phyloP scores from a whole-genome alignment of 495 filamentous ascomycete species.

The Hypoxylon fragiforme region DNA sequence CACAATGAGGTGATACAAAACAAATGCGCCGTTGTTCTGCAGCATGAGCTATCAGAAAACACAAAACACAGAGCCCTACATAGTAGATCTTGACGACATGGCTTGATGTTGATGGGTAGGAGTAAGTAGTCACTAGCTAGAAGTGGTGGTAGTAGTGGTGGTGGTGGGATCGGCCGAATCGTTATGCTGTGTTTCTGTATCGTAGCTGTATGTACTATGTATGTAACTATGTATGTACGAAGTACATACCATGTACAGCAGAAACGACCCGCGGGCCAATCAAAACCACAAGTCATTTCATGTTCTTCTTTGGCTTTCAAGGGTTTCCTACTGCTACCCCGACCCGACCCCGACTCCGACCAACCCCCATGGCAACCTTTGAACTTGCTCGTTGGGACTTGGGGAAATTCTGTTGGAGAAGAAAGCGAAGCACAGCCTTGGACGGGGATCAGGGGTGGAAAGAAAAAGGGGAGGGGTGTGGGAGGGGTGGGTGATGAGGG shows the following conservation, averaged over 20 bases:
- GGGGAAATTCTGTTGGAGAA: conserved; percentile 30
- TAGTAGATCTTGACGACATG: neutral
- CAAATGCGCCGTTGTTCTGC: conserved; percentile 27
- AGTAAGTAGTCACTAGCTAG: conserved; percentile 21
- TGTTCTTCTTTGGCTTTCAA: no score
- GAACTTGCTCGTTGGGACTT: conserved; percentile 15
- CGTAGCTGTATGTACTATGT: no score
- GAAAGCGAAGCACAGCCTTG: conserved; percentile 24
- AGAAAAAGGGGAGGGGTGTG: conserved; percentile 6
- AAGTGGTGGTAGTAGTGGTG: conserved; percentile 10
- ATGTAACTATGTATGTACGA: no score
- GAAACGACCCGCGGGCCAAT: no score
- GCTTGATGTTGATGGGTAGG: conserved; percentile 11
- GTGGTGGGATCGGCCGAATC: conserved; percentile 27
- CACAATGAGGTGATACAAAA: conserved; percentile 23
- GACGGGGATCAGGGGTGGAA: neutral
- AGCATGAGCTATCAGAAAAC: conserved; percentile 6
- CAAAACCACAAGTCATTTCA: no score
- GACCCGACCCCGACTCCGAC: no score
- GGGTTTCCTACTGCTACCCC: no score
- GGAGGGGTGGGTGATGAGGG: conserved; percentile 10
- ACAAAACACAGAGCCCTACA: neutral
- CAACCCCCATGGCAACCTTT: no score
- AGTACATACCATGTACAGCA: no score
- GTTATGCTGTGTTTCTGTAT: conserved; percentile 12